These are phyloP conservation scores for Salmacisia buchloeana DNA, from an alignment of 1,284 basidiomycete species.

Conservation along the genomic window DNA sequence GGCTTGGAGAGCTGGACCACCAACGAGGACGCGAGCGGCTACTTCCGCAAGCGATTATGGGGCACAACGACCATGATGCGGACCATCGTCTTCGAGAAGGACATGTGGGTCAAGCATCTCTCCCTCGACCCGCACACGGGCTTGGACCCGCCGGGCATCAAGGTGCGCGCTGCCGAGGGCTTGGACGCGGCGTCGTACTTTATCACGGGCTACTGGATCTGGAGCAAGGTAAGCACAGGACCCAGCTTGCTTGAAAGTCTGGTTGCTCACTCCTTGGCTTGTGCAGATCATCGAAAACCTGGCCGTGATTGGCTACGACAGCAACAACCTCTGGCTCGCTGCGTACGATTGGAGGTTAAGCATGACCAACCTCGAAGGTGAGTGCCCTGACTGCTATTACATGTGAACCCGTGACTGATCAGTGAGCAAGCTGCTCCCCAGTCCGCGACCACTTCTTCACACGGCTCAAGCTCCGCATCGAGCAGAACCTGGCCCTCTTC, in stretches of 20 bases:
- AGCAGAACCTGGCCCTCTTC: slow-evolving; percentile 69
- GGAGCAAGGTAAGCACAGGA: slow-evolving; percentile 56
- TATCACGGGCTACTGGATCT: slow-evolving; percentile 83
- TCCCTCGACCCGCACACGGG: slow-evolving; percentile 84
- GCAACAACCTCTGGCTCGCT: slow-evolving; percentile 45
- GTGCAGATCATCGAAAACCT: slow-evolving; percentile 84
- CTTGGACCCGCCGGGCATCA: slow-evolving; percentile 80
- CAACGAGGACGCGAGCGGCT: slow-evolving; percentile 24
- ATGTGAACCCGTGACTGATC: no score
- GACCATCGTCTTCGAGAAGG: slow-evolving; percentile 76
- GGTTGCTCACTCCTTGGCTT: slow-evolving; percentile 13
- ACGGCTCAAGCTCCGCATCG: slow-evolving; percentile 74
- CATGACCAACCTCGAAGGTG: slow-evolving; percentile 72
- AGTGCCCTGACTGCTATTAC: not conserved
- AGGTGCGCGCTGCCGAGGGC: slow-evolving; percentile 83
- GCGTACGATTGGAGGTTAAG: slow-evolving; percentile 62
- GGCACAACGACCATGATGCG: slow-evolving; percentile 66
- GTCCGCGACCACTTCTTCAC: slow-evolving; percentile 90
- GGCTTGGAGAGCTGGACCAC: slow-evolving; percentile 49
- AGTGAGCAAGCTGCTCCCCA: slow-evolving; percentile 11
- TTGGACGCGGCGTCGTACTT: slow-evolving; percentile 73
- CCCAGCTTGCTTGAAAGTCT: slow-evolving; percentile 4
- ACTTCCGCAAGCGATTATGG: slow-evolving; percentile 48
- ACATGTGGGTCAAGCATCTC: slow-evolving; percentile 81
- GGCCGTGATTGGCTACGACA: slow-evolving; percentile 55